These are phyloP conservation scores for Brassica incana DNA, from an alignment of 345 rosid species.

Conservation along the genomic window DNA sequence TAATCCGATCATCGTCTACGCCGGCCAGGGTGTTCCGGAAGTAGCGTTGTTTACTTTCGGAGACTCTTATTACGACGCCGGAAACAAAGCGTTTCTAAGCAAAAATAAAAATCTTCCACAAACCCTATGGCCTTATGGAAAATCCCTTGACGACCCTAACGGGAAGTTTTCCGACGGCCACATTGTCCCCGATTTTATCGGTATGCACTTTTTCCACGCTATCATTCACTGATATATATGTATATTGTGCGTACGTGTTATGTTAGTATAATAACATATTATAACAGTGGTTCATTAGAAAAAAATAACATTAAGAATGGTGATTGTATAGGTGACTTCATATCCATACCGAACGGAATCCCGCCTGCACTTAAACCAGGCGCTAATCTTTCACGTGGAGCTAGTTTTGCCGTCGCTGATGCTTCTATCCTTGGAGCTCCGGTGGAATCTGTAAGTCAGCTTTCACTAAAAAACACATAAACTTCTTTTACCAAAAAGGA, in stretches of 20 bases:
- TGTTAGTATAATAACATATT: background rate
- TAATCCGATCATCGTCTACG: conserved; percentile 12
- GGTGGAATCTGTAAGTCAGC: conserved; percentile 18
- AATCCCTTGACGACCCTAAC: conserved; percentile 31
- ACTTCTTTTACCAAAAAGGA: background rate
- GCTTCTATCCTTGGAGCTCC: conserved; percentile 29
- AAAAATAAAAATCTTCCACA: background rate
- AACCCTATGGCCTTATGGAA: conserved; percentile 41
- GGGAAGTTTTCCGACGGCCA: conserved; percentile 43
- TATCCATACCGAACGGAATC: conserved; percentile 25
- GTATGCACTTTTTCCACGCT: conserved; percentile 11
- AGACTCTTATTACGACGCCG: conserved; percentile 33
- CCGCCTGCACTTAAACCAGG: conserved; percentile 26
- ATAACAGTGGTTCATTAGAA: background rate
- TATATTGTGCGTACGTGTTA: too few relatives aligned
- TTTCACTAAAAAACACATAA: background rate
- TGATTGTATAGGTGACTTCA: conserved; percentile 23
- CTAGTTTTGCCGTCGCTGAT: conserved; percentile 31
- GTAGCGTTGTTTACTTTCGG: conserved; percentile 34
- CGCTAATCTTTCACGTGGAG: conserved; percentile 27
- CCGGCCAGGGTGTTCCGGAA: conserved; percentile 12
- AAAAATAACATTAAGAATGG: too few relatives aligned
- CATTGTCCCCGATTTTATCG: conserved; percentile 42
- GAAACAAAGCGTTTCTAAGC: conserved; percentile 24
- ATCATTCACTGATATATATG: background rate